Percentiles rank a stretch among this genome's conserved stretches.
Evolutionary conservation across 108 stramenopile species (phyloP).

Genomic region (Aurantiochytrium sp.): DNA sequence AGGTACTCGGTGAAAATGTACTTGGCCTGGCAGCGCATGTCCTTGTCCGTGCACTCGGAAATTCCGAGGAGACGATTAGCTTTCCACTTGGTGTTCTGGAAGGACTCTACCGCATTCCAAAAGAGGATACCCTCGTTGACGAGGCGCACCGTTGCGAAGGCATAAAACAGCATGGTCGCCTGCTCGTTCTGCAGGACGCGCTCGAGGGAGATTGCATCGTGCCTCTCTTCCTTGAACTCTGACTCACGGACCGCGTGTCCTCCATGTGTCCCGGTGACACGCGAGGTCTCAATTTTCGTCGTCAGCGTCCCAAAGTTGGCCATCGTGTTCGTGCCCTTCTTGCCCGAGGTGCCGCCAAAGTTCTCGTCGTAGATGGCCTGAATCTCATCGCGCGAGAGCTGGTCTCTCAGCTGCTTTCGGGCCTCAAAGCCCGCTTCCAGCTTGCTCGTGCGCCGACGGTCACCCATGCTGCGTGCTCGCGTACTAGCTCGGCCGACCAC

Average conservation of each 20-base stretch:
- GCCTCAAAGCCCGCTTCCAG: background rate
- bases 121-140: constrained; percentile 5
- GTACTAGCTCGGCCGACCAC: too few species aligned
- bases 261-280: background rate
- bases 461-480: background rate
- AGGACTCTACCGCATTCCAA: background rate
- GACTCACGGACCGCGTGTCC: background rate
- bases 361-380: background rate
- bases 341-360: background rate
- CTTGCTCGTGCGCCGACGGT: background rate
- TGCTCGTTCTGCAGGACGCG: background rate
- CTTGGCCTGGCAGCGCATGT: background rate
- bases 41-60: background rate
- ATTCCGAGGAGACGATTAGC: constrained; percentile 8
- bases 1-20: background rate
- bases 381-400: background rate
- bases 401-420: background rate
- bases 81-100: constrained; percentile 5
- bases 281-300: background rate
- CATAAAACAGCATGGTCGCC: background rate
- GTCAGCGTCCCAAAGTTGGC: background rate
- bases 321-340: background rate
- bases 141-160: background rate
- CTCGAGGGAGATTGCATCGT: background rate
- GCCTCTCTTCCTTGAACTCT: background rate